Evolutionary conservation across 352 stramenopile genomes (phyloP).

Genomic region (Phytophthora tentaculata): DNA sequence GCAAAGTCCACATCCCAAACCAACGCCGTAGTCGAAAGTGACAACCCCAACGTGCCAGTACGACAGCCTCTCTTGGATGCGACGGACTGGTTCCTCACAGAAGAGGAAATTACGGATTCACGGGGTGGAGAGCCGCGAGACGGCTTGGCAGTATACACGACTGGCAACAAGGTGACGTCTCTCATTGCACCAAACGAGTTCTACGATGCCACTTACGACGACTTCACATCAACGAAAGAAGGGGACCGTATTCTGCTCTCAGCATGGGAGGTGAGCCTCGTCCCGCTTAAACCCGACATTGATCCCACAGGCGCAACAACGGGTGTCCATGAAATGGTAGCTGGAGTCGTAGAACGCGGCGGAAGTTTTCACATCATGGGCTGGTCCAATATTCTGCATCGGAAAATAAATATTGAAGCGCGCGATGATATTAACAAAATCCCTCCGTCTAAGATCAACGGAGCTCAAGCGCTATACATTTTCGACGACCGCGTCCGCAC

Average conservation of each 20-base stretch:
- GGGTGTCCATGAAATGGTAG: conserved; percentile 39
- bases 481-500: conserved; percentile 56
- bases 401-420: conserved; percentile 36
- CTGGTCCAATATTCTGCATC: conserved; percentile 56
- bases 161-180: conserved; percentile 45
- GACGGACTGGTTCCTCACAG: conserved; percentile 57
- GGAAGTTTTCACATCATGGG: conserved; percentile 50
- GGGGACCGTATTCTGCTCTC: conserved; percentile 42
- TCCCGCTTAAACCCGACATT: conserved; percentile 46
- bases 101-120: conserved; percentile 50
- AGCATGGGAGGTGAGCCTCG: conserved; percentile 49
- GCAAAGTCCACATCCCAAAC: background rate
- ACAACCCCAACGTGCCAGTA: conserved; percentile 33
- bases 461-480: conserved; percentile 32
- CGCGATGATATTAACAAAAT: conserved; percentile 49
- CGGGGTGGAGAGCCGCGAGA: conserved; percentile 45
- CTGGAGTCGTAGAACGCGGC: conserved; percentile 34
- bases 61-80: conserved; percentile 52
- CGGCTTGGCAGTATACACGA: conserved; percentile 39
- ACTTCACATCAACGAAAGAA: conserved; percentile 33
- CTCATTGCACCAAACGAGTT: conserved; percentile 45
- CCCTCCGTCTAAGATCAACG: conserved; percentile 11
- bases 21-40: background rate
- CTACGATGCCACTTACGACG: conserved; percentile 46
- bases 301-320: conserved; percentile 30